Evolutionary conservation across 345 rosid species (phyloP), one percentile per base, ranked within the genome.

Genomic region (Luvunga scandens): DNA sequence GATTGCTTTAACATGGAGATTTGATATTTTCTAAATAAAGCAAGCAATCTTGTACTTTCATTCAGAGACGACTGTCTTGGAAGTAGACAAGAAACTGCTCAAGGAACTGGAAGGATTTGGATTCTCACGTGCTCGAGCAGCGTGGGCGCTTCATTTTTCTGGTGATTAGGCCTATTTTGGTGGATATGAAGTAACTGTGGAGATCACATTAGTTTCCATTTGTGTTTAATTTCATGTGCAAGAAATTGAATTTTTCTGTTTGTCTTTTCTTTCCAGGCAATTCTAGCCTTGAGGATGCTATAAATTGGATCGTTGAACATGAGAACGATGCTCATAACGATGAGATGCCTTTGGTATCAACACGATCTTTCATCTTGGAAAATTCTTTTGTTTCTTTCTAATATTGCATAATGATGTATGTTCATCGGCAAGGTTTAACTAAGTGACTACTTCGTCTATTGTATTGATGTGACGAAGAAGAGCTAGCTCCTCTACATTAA

Each of bases 301-400:
- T 93, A 75, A 84, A 88, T 82, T 95, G 98, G 98, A 72, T 93
- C 79, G 68, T 91, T 70, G 93, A 92, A 84, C 97, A 93, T 71
- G 95, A 90, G 80, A 85, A 84, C 34, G 95, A 90, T 73, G 78
- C 91, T 13, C 89, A 90, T 30, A 78, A 85, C 69, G 92, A 95
- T n/a, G 80, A 89, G 42, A 83, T 86, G 86, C 97, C 95, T 53
- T 38, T 87, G 92, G 98, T 92, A 83, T 66, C 89, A 33, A 94
- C 90, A 82, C 59, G 90, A 33, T 50, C 75, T 83, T 81, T 21
- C 62, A 48, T 65, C 18, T 59, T 18, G 21, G 33, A 36, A 30
- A 59, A 18, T 9, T 14, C 5, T 45, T 45, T 36, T 16, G 36
- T 61, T 81, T 16, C 25, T 71, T 82, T 59, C 4, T 30, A 18